Base-by-base conservation (phyloP, 352 stramenopile genomes). In the Globisporangium orthogonon region DNA sequence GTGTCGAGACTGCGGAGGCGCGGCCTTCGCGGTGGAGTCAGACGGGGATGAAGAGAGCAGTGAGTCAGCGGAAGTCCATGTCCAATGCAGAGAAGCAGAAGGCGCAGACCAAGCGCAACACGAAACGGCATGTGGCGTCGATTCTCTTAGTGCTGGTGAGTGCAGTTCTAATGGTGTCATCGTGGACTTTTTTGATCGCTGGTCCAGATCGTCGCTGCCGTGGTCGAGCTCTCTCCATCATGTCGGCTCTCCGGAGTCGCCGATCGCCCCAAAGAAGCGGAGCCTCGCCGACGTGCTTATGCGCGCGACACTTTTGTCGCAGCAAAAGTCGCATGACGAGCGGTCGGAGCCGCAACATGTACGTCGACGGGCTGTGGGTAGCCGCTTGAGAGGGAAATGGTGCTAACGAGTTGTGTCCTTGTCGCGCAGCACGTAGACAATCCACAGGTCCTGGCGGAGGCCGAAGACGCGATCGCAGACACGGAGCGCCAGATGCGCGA, bases 251-350 rank as follows among this genome's bases (percentile, higher is more conserved):
- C 17, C 18, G 45, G 47, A 9, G 14, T 28, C 28, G 14, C 43
- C 47, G 23, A 40, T 40, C 15, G 56, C 14, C 44, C 28, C 57
- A 2, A 79, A 74, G 56, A 70, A 54, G 55, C 66, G 59, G 14
- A 60, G 72, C 0, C 49, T 90, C 15, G 76, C 76, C 0, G 76
- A 90, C 60, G 69, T 90, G 1, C 59, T 90, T 18, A 61, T 81
- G 35, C 76, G 71, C 30, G 80, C 80, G 44, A 90, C 76, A n/a
- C 50, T 72, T n/a, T 52, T 83, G 0, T 90, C 77, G 18, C 77
- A 87, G 46, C 72, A 74, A 31, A 65, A 67, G 35, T 18, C 55
- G 11, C 35, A 51, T 17, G 39, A 51, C 13, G 48, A 55, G 17
- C 29, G 46, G 1, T 30, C 30, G 9, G 46, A 7, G 28, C 29